Conservation (phyloP, 176 grass and related monocot genomes). For the Phyllostachys edulis region DNA sequence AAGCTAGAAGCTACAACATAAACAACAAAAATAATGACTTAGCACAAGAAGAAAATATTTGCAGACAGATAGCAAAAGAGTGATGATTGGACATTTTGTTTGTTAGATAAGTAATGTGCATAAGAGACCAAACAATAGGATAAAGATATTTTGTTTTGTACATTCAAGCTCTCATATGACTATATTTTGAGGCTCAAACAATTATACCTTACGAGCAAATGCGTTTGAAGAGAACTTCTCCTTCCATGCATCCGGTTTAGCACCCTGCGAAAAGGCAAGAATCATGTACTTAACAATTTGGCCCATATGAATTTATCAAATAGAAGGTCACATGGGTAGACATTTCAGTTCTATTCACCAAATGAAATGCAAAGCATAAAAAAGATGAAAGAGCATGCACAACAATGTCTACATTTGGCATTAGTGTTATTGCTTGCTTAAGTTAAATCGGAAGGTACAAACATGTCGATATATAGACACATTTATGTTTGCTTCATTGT, state of each 20-base stretch:
- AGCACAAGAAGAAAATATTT: not conserved
- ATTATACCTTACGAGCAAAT: slow-evolving; percentile 63
- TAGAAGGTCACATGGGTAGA: not conserved
- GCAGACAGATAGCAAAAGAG: slow-evolving; percentile 1
- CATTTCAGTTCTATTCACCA: not conserved
- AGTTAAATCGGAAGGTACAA: not conserved
- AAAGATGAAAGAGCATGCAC: not conserved
- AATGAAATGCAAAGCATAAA: not conserved
- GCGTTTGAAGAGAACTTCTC: slow-evolving; percentile 57
- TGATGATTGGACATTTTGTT: not conserved
- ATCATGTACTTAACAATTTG: not conserved
- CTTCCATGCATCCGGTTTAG: slow-evolving; percentile 59
- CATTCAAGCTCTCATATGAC: not conserved
- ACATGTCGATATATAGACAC: slow-evolving; percentile 8
- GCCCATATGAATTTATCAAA: not conserved
- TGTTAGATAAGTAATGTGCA: not conserved
- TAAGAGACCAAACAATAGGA: not conserved
- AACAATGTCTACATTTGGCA: not conserved
- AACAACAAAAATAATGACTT: not conserved
- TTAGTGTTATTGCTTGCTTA: slow-evolving; percentile 1
- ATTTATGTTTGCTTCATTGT: not conserved
- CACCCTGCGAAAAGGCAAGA: slow-evolving; percentile 39
- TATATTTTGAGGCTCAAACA: slow-evolving; percentile 2
- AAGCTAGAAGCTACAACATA: slow-evolving; percentile 66
- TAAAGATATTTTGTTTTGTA: not conserved